These are phyloP conservation scores for Globisporangium recalcitrans DNA, from an alignment of 352 stramenopile species.

Conservation along the genomic window DNA sequence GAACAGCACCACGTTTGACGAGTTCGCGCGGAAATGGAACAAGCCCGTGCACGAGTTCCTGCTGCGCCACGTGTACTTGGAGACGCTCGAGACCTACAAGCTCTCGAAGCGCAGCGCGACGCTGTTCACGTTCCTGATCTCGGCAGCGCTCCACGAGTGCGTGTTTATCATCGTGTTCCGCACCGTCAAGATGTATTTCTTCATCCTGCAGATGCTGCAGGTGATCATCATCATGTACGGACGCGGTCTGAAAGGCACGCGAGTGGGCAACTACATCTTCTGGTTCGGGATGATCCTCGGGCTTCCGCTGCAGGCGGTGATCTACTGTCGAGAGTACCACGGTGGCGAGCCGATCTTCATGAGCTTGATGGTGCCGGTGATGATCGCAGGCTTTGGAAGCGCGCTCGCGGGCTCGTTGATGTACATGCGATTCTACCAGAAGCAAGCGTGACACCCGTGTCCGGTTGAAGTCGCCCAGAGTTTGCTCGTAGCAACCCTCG, in stretches of 20 bases:
- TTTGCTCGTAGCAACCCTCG: background rate
- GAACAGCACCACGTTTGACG: slow-evolving; percentile 92
- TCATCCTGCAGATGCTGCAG: slow-evolving; percentile 93
- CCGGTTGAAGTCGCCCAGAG: background rate
- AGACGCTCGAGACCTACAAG: slow-evolving; percentile 72
- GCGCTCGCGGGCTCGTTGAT: slow-evolving; percentile 45
- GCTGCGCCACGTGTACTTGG: slow-evolving; percentile 79
- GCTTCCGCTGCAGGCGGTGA: slow-evolving; percentile 59
- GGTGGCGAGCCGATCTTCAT: slow-evolving; percentile 76
- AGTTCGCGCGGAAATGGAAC: slow-evolving; percentile 95
- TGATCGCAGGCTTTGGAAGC: slow-evolving; percentile 55
- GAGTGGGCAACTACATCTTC: slow-evolving; percentile 76
- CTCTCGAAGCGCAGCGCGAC: slow-evolving; percentile 69
- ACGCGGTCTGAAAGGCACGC: slow-evolving; percentile 61
- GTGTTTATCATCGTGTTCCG: slow-evolving; percentile 94
- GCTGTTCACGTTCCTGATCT: slow-evolving; percentile 92
- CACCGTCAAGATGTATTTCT: slow-evolving; percentile 90
- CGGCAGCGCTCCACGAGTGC: slow-evolving; percentile 93
- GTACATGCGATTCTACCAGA: slow-evolving; percentile 29
- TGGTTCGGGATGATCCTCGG: slow-evolving; percentile 77
- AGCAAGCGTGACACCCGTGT: slow-evolving; percentile 4
- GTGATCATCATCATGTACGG: slow-evolving; percentile 88
- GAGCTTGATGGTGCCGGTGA: slow-evolving; percentile 70
- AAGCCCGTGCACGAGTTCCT: slow-evolving; percentile 96
- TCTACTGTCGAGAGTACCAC: slow-evolving; percentile 82